A percentile compares a stretch with the other conserved stretches of the same genome.
Conservation (phyloP, 148 eudicot species). For the Nepenthes gracilis region DNA sequence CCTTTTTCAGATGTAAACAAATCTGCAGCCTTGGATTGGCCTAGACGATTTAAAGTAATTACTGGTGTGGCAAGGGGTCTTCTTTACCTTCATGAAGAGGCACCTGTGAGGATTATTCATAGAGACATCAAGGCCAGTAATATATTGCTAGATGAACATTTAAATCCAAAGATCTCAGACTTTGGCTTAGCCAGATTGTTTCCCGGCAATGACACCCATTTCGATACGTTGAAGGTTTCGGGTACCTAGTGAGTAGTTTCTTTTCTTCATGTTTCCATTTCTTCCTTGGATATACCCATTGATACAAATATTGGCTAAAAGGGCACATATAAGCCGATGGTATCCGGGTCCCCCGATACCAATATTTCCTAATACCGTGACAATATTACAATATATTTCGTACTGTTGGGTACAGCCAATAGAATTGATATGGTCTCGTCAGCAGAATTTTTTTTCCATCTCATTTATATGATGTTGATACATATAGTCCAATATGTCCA, state of each 20-base stretch:
- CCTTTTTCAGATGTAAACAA: constrained; percentile 31
- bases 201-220: constrained; percentile 70
- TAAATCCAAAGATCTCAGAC: constrained; percentile 65
- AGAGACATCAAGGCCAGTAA: constrained; percentile 88
- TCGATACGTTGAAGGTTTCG: constrained; percentile 50
- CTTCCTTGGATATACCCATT: background rate
- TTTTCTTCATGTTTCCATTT: background rate
- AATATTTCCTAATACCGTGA: too few species aligned
- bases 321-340: background rate
- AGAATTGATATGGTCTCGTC: too few species aligned
- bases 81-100: constrained; percentile 81
- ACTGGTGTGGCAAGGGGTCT: constrained; percentile 64
- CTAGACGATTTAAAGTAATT: constrained; percentile 43
- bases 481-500: too few species aligned
- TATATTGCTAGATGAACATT: constrained; percentile 59
- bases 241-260: constrained; percentile 69
- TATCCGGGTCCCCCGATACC: background rate
- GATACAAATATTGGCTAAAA: background rate
- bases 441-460: too few species aligned
- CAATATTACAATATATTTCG: too few species aligned
- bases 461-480: too few species aligned
- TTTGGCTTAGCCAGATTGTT: constrained; percentile 86
- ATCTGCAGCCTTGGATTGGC: constrained; percentile 53
- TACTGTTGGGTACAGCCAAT: too few species aligned
- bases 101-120: constrained; percentile 73